Conservation (phyloP, 2,329 filamentous ascomycete genomes). For the Dryadomyces quercivorus region DNA sequence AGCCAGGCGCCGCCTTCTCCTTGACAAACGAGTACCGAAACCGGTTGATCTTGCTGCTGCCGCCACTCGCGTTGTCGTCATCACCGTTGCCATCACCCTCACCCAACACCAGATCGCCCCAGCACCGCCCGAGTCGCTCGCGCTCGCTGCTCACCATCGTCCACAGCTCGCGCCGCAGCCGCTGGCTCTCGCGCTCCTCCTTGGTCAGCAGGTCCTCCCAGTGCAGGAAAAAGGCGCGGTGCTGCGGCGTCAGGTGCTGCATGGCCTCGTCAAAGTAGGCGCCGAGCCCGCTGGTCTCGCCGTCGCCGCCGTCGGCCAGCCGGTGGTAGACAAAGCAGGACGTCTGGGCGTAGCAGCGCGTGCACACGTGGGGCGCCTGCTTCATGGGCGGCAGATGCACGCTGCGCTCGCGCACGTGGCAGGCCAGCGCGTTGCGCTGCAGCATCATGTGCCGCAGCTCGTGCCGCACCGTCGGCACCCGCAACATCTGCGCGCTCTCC, state of each 20-base stretch:
- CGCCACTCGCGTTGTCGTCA: conserved; percentile 56
- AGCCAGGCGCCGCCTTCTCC: conserved; percentile 40
- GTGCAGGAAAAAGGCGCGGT: conserved; percentile 79
- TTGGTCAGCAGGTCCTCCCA: conserved; percentile 91
- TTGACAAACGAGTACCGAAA: conserved; percentile 81
- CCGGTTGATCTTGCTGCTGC: conserved; percentile 76
- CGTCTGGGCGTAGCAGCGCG: conserved; percentile 79
- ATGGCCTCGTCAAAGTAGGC: conserved; percentile 75
- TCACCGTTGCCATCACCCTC: conserved; percentile 31
- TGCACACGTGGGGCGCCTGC: conserved; percentile 68
- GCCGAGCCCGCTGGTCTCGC: conserved; percentile 68
- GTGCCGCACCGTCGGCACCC: conserved; percentile 72
- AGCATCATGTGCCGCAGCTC: conserved; percentile 96
- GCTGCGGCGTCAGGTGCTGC: conserved; percentile 58
- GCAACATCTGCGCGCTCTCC: conserved; percentile 75
- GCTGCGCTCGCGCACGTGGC: conserved; percentile 69
- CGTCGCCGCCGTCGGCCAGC: conserved; percentile 71
- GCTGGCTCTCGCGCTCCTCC: conserved; percentile 84
- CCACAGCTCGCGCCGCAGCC: conserved; percentile 83
- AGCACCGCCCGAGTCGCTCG: conserved; percentile 80
- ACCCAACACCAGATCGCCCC: conserved; percentile 75
- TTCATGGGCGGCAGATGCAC: conserved; percentile 76
- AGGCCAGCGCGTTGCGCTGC: conserved; percentile 81
- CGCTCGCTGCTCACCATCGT: conserved; percentile 86
- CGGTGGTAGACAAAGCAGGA: conserved; percentile 92